These are phyloP conservation scores for Suillus cothurnatus DNA, from an alignment of 768 basidiomycete species.

Conservation along the genomic window DNA sequence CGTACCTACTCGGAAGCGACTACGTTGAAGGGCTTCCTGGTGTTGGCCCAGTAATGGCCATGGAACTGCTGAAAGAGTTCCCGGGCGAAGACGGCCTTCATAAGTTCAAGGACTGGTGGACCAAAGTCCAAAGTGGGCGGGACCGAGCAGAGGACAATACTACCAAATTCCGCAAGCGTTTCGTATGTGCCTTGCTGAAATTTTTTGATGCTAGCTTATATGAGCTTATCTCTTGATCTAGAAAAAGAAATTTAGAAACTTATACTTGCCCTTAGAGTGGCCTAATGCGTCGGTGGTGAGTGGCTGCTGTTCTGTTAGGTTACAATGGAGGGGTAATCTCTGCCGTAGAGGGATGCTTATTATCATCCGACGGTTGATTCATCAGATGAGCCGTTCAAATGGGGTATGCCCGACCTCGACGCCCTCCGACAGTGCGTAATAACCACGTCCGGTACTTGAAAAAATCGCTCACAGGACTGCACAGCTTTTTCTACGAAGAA, in stretches of 20 bases:
- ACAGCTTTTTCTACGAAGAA: slow-evolving; percentile 73
- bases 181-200: slow-evolving; percentile 57
- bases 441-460: slow-evolving; percentile 4
- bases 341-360: slow-evolving; percentile 82
- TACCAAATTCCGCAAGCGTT: slow-evolving; percentile 79
- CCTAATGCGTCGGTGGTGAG: slow-evolving; percentile 89
- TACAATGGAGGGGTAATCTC: slow-evolving; percentile 8
- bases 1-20: slow-evolving; percentile 95
- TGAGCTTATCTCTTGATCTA: slow-evolving; percentile 34
- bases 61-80: slow-evolving; percentile 95
- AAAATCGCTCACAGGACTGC: slow-evolving; percentile 18
- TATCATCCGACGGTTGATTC: slow-evolving; percentile 88
- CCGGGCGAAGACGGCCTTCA: slow-evolving; percentile 82
- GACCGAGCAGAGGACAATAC: slow-evolving; percentile 75
- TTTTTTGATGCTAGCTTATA: slow-evolving; percentile 11
- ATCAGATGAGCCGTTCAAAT: slow-evolving; percentile 93
- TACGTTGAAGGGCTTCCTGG: slow-evolving; percentile 93
- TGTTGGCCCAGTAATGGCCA: slow-evolving; percentile 93
- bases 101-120: slow-evolving; percentile 94
- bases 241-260: slow-evolving; percentile 88
- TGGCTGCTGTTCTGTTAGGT: slow-evolving; percentile 17
- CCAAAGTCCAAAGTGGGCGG: slow-evolving; percentile 85
- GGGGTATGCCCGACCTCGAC: slow-evolving; percentile 96
- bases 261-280: slow-evolving; percentile 85
- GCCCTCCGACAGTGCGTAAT: slow-evolving; percentile 74